phyloP scores from a whole-genome alignment of 2,329 filamentous ascomycete genomes.

The Colletotrichum sp. region DNA sequence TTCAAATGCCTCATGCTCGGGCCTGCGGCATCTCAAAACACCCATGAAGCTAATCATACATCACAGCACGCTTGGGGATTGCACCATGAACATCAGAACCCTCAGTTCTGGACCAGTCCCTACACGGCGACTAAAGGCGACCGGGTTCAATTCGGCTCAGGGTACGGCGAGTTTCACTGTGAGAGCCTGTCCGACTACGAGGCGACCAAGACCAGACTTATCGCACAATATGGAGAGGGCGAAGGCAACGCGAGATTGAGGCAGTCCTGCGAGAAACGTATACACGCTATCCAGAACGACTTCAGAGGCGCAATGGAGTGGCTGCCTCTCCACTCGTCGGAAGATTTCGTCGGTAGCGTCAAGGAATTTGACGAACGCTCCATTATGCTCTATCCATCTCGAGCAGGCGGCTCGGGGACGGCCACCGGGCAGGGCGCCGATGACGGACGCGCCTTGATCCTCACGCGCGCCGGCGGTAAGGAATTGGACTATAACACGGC shows the following conservation, averaged over 20 bases:
- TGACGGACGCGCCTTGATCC: neutral
- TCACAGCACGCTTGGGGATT: neutral
- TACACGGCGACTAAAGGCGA: neutral
- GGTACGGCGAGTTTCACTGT: neutral
- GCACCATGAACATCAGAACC: neutral
- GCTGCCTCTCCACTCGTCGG: neutral
- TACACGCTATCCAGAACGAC: neutral
- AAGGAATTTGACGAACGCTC: neutral
- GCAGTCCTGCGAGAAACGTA: neutral
- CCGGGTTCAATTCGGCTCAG: neutral
- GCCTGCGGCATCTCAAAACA: neutral
- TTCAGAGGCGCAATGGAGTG: neutral
- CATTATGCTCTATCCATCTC: neutral
- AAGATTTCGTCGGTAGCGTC: neutral
- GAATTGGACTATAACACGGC: neutral
- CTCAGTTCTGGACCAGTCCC: neutral
- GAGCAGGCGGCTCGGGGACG: neutral
- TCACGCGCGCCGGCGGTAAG: neutral
- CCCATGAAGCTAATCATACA: neutral
- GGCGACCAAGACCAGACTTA: neutral
- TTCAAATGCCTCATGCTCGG: neutral
- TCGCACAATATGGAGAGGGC: neutral
- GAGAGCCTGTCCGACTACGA: neutral
- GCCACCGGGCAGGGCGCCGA: neutral
- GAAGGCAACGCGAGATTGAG: neutral